These are phyloP conservation scores for Geum urbanum DNA, from an alignment of 306 rosid species.

Conservation along the genomic window DNA sequence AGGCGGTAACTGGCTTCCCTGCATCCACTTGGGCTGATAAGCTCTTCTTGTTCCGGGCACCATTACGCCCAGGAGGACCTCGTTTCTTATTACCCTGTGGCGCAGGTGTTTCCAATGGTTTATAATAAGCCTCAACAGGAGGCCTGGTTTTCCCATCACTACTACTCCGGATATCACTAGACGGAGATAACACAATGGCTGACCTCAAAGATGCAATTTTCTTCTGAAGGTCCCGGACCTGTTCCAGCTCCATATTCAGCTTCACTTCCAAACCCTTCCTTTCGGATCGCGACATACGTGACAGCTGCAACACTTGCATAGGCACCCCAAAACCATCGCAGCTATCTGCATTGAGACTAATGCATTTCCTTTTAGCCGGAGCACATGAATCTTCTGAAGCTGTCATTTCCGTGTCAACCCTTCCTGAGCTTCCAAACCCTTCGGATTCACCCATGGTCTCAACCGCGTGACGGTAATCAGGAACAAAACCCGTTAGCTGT, in stretches of 20 bases:
- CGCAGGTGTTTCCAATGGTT: constrained; percentile 28
- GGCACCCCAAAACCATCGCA: constrained; percentile 57
- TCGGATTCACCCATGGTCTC: constrained; percentile 89
- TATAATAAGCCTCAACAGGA: constrained; percentile 39
- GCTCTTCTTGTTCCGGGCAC: constrained; percentile 44
- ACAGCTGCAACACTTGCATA: constrained; percentile 47
- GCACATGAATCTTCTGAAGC: constrained; percentile 63
- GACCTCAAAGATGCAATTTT: constrained; percentile 42
- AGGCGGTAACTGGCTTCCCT: constrained; percentile 39
- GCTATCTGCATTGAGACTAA: constrained; percentile 47
- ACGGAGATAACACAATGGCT: constrained; percentile 40
- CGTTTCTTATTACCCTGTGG: constrained; percentile 59
- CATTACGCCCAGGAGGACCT: constrained; percentile 56
- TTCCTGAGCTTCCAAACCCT: constrained; percentile 75
- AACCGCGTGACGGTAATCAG: constrained; percentile 79
- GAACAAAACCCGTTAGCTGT: constrained; percentile 70
- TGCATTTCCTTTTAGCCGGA: constrained; percentile 47
- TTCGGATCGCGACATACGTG: constrained; percentile 60
- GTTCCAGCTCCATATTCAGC: constrained; percentile 71
- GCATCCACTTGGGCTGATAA: constrained; percentile 41
- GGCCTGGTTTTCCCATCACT: constrained; percentile 60
- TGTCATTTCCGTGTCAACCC: constrained; percentile 50
- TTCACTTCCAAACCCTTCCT: constrained; percentile 59
- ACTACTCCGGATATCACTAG: constrained; percentile 62
- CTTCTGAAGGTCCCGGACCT: constrained; percentile 59